Percentiles rank a stretch among this genome's conserved stretches.
Evolutionary conservation across 225 moss, liverwort and hornwort species (phyloP).

Genomic region (Sphagnum contortum): DNA sequence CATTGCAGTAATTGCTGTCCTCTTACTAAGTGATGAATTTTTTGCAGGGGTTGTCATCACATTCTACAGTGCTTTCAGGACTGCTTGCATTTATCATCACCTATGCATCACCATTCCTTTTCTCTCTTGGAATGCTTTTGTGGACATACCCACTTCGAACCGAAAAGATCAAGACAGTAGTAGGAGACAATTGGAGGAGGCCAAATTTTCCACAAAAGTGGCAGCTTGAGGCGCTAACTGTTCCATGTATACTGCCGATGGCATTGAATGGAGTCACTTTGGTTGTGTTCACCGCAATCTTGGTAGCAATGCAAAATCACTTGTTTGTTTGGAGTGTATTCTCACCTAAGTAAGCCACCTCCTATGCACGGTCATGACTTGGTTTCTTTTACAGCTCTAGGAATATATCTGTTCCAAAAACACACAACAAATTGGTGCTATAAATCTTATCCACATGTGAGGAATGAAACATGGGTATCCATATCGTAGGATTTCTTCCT

Average conservation of each 20-base stretch:
- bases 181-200: neutral
- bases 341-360: constrained; percentile 61
- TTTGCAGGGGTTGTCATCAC: constrained; percentile 72
- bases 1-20: neutral
- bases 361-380: too few relatives aligned
- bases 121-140: constrained; percentile 59
- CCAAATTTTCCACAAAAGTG: constrained; percentile 24
- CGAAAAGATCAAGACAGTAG: constrained; percentile 3
- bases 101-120: constrained; percentile 72
- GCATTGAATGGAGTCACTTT: constrained; percentile 64
- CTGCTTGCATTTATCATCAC: constrained; percentile 69
- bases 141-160: constrained; percentile 16
- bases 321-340: constrained; percentile 93
- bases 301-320: constrained; percentile 65
- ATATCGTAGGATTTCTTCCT: neutral
- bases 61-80: constrained; percentile 69
- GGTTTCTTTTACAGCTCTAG: neutral
- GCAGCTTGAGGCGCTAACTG: constrained; percentile 47
- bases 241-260: constrained; percentile 64
- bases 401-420: neutral
- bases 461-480: neutral
- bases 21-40: constrained; percentile 6
- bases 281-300: constrained; percentile 60
- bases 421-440: neutral
- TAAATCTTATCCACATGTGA: neutral